These are phyloP conservation scores for Pleurotus giganteus DNA, from an alignment of 768 basidiomycete species.

Conservation along the genomic window DNA sequence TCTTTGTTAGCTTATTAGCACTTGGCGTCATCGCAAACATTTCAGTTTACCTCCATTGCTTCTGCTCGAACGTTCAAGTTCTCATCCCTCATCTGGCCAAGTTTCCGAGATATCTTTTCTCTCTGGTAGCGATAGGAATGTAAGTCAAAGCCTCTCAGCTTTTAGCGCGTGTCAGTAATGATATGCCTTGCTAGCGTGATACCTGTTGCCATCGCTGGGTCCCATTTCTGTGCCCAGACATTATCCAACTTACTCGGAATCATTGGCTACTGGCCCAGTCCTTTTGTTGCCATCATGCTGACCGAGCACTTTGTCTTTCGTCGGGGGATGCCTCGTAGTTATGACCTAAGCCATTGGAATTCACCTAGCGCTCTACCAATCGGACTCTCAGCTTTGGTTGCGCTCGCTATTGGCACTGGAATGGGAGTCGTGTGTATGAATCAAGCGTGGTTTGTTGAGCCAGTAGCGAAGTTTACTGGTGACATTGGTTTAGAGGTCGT, in stretches of 20 bases:
- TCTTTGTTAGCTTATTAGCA: constrained; percentile 70
- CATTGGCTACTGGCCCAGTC: constrained; percentile 57
- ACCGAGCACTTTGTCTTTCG: constrained; percentile 71
- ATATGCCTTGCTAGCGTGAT: constrained; percentile 42
- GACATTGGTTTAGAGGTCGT: constrained; percentile 69
- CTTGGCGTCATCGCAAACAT: constrained; percentile 46
- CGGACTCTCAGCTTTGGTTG: constrained; percentile 58
- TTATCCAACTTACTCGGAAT: constrained; percentile 61
- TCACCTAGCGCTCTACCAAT: constrained; percentile 49
- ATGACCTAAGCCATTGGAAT: constrained; percentile 58
- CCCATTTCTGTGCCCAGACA: constrained; percentile 59
- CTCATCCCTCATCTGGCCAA: constrained; percentile 29
- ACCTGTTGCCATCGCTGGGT: constrained; percentile 65
- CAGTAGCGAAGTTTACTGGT: constrained; percentile 62
- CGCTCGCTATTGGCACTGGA: constrained; percentile 49
- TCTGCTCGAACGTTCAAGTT: constrained; percentile 10
- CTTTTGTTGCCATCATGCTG: constrained; percentile 58
- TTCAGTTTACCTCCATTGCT: constrained; percentile 7
- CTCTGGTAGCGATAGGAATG: constrained; percentile 65
- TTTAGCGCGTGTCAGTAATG: neutral
- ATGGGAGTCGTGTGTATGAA: constrained; percentile 67
- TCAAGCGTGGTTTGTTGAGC: constrained; percentile 71
- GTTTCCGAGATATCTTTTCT: constrained; percentile 70
- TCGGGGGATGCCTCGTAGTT: constrained; percentile 39
- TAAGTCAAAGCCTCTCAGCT: constrained; percentile 29